Percentiles rank a stretch among this genome's conserved stretches.
These are phyloP conservation scores for Penicillium waksmanii DNA, from an alignment of 495 filamentous ascomycete species.

Conservation along the genomic window DNA sequence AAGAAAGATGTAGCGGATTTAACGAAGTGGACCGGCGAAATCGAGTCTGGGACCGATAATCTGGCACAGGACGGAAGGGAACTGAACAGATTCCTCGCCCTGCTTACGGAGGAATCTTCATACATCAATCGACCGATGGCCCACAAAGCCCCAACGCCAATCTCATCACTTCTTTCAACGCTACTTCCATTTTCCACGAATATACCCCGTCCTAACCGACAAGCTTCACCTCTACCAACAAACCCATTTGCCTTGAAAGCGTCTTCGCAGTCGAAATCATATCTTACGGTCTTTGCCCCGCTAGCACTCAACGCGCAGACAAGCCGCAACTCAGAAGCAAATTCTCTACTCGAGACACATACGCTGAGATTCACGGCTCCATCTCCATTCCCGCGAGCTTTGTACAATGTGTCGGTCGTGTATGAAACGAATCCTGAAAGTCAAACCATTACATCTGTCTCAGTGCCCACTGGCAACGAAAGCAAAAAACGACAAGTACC, in stretches of 20 bases:
- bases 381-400: slow-evolving; percentile 40
- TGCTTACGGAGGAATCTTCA: slow-evolving; percentile 33
- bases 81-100: slow-evolving; percentile 34
- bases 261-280: slow-evolving; percentile 32
- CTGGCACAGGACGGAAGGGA: slow-evolving; percentile 19
- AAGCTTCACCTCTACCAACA: slow-evolving; percentile 31
- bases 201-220: slow-evolving; percentile 25
- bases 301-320: slow-evolving; percentile 37
- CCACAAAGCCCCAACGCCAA: slow-evolving; percentile 20
- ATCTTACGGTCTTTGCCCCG: slow-evolving; percentile 44
- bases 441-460: slow-evolving; percentile 38
- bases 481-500: slow-evolving; percentile 34
- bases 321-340: slow-evolving; percentile 20
- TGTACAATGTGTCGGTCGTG: slow-evolving; percentile 39
- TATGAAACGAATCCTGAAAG: slow-evolving; percentile 48
- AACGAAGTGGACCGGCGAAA: slow-evolving; percentile 37
- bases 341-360: slow-evolving; percentile 39
- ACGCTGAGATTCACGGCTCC: slow-evolving; percentile 41
- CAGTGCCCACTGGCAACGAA: slow-evolving; percentile 26
- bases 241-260: slow-evolving; percentile 45
- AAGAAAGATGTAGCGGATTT: slow-evolving; percentile 43
- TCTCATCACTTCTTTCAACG: slow-evolving; percentile 46
- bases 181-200: slow-evolving; percentile 47
- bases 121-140: slow-evolving; percentile 20
- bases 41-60: slow-evolving; percentile 30